These are phyloP conservation scores for Cladosporium sp. DNA, from an alignment of 2,329 filamentous ascomycete species.

Conservation along the genomic window DNA sequence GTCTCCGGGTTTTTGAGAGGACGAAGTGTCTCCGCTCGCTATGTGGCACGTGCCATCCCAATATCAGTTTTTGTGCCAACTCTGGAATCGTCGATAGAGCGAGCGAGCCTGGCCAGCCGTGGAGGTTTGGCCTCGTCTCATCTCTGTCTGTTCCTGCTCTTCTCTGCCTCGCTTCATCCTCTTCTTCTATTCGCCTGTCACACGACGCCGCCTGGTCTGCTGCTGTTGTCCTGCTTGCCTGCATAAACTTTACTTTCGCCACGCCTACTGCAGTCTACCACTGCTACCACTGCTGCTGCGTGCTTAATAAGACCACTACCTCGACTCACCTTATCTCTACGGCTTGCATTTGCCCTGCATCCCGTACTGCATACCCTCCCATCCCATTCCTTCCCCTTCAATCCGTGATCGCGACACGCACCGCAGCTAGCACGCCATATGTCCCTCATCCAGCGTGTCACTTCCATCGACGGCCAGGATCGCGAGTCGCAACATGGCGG, in stretches of 20 bases:
- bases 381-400: neutral
- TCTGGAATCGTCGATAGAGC: conserved; percentile 8
- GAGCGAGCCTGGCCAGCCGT: neutral
- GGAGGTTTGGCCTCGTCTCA: too few relatives aligned
- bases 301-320: neutral
- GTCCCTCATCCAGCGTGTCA: conserved; percentile 51
- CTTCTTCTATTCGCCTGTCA: conserved; percentile 1
- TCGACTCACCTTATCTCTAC: neutral
- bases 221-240: conserved; percentile 1
- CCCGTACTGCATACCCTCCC: neutral
- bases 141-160: neutral
- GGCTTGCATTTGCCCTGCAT: neutral
- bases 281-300: neutral
- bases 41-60: conserved; percentile 3
- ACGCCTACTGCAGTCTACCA: neutral
- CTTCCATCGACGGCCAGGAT: conserved; percentile 46
- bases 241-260: conserved; percentile 6
- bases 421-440: conserved; percentile 28
- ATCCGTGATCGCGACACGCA: neutral
- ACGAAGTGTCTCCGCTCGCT: neutral
- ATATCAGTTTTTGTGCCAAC: neutral
- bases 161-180: neutral
- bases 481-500: conserved; percentile 32
- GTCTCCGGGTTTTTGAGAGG: too few relatives aligned
- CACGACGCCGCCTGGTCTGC: conserved; percentile 1